Base-by-base conservation (phyloP, 1,284 basidiomycete genomes). In the Apiotrichum porosum region DNA sequence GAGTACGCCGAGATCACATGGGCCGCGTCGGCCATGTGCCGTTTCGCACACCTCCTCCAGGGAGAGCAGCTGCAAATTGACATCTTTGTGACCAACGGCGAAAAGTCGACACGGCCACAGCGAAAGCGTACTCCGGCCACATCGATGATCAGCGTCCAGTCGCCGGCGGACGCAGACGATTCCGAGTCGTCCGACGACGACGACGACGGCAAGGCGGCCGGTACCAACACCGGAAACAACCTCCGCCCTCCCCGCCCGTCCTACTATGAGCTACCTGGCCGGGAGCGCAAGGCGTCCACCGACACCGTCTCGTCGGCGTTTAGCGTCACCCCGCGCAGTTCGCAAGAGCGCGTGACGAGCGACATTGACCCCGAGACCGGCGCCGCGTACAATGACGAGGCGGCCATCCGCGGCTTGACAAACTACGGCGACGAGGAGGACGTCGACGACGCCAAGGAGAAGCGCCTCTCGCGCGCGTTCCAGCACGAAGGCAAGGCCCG, bases 1-100 rank as follows among this genome's bases (percentile, higher is more conserved):
- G 88, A 91, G 64, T 88, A 84, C 65, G 47, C 83, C n/a, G 87
- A 91, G 65, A 76, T 90, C 37, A 83, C 85, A 51, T 91, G 88
- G 88, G 83, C 85, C 47, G 86, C 88, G 0, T 76, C 81, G 3
- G 75, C 82, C 37, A 66, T 92, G 22, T 78, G 84, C 18, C 76
- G 79, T 24, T 91, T 86, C 71, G 79, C 82, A 63, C 75, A 79
- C 37, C 78, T 86, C 70, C 76, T 86, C 15, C 75, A 82, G 1
- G 58, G 73, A 4, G 74, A 80, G 5, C 77, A 80, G 32, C 75
- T 92, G 9, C 81, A 85, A 54, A 75, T 92, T 45, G 84, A 89
- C 60, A 84, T 92, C 30, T 91, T 83, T 63, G 86, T 92, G 37
- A 87, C 86, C 4, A 84, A 83, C 28, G 62, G 44, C 30, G 44